phyloP scores from a whole-genome alignment of 768 basidiomycete species.

The Mrakia frigida region DNA sequence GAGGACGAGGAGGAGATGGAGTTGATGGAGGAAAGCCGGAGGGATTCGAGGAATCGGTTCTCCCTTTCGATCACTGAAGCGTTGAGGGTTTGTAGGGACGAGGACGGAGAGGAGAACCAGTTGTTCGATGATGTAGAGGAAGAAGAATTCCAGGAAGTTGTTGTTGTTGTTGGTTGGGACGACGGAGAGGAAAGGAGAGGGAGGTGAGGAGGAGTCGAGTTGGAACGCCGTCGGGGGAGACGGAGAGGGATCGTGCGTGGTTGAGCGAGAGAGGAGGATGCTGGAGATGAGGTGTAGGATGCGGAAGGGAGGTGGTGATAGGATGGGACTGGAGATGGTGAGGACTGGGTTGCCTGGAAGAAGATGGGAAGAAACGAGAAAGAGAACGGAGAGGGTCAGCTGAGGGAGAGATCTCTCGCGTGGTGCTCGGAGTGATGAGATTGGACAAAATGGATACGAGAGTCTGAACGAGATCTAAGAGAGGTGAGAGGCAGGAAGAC shows the following conservation, averaged over 20 bases:
- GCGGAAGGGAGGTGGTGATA: neutral
- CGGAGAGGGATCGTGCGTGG: no score
- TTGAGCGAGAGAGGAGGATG: neutral
- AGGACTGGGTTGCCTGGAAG: neutral
- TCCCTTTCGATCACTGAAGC: neutral
- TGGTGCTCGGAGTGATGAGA: neutral
- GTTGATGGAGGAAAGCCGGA: neutral
- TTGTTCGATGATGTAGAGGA: neutral
- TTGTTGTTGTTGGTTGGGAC: no score
- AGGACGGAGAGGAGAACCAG: neutral
- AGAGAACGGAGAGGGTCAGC: neutral
- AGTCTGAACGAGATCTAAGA: no score
- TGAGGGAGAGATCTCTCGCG: neutral
- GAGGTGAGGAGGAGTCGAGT: no score
- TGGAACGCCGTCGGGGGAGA: no score
- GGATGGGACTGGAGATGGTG: neutral
- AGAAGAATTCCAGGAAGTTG: neutral
- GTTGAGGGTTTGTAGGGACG: neutral
- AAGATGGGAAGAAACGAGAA: neutral
- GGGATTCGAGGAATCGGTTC: neutral
- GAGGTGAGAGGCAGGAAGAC: no score
- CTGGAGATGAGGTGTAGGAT: no score
- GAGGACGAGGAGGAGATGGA: neutral
- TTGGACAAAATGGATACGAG: no score
- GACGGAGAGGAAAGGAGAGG: no score